Evolutionary conservation across 2,329 filamentous ascomycete genomes (phyloP).

Genomic region (Pseudohalonectria lignicola): DNA sequence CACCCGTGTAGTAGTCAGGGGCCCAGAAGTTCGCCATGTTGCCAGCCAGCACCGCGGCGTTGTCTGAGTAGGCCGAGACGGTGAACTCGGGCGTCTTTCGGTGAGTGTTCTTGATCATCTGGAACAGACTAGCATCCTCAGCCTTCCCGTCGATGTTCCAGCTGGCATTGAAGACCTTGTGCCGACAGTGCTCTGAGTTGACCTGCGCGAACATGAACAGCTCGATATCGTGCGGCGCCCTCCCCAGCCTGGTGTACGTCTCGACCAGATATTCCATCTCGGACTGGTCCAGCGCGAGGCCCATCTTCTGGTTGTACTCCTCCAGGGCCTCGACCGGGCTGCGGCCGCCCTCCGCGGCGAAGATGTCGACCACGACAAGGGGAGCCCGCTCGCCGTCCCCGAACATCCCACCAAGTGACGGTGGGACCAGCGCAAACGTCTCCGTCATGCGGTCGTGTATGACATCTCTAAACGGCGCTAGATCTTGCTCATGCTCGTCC

Average conservation of each 20-base stretch:
- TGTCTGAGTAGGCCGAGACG: slow-evolving; percentile 95
- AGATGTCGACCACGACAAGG: slow-evolving; percentile 67
- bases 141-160: slow-evolving; percentile 86
- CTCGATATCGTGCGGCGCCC: slow-evolving; percentile 77
- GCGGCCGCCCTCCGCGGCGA: slow-evolving; percentile 38
- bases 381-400: slow-evolving; percentile 50
- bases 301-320: slow-evolving; percentile 73
- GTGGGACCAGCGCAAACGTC: slow-evolving; percentile 54
- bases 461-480: slow-evolving; percentile 49
- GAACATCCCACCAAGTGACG: slow-evolving; percentile 69
- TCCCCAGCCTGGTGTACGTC: slow-evolving; percentile 57
- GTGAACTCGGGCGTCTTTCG: slow-evolving; percentile 69
- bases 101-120: slow-evolving; percentile 96
- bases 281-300: slow-evolving; percentile 74
- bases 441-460: slow-evolving; percentile 97
- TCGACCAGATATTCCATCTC: slow-evolving; percentile 95
- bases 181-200: slow-evolving; percentile 84
- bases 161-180: slow-evolving; percentile 91
- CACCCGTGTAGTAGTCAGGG: slow-evolving; percentile 73
- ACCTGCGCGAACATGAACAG: slow-evolving; percentile 99
- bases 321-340: slow-evolving; percentile 63
- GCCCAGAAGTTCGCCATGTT: slow-evolving; percentile 70
- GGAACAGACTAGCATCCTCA: slow-evolving; percentile 75
- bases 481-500: slow-evolving; percentile 34
- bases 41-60: slow-evolving; percentile 83